Conservation (phyloP, 1,284 basidiomycete genomes). For the Apiotrichum gamsii region DNA sequence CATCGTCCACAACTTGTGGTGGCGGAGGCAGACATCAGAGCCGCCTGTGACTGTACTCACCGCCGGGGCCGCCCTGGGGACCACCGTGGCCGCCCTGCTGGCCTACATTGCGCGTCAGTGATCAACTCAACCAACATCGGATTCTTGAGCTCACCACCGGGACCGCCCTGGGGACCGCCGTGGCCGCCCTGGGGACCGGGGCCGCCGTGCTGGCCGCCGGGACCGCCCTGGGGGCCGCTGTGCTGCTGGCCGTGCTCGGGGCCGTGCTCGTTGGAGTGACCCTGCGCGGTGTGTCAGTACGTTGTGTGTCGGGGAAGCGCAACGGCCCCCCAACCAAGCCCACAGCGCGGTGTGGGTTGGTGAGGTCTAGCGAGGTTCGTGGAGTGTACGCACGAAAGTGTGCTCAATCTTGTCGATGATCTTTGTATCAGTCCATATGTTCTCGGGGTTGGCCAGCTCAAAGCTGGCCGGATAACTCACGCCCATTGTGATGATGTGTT, state of each 20-base stretch:
- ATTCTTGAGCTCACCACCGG: too few relatives aligned
- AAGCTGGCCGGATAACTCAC: slow-evolving; percentile 10
- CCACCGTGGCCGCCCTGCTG: too few relatives aligned
- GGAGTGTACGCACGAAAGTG: not conserved
- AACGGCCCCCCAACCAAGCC: not conserved
- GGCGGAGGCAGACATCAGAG: too few relatives aligned
- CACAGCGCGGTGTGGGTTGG: too few relatives aligned
- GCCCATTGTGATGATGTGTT: slow-evolving; percentile 7
- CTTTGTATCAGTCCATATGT: not conserved
- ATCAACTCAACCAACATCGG: too few relatives aligned
- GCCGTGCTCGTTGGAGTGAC: not conserved
- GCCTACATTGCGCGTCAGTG: too few relatives aligned
- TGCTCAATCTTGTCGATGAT: slow-evolving; percentile 6
- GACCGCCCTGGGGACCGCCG: not conserved
- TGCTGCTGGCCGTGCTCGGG: not conserved
- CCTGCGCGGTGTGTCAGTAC: too few relatives aligned
- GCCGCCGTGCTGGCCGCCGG: not conserved
- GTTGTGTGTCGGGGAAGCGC: too few relatives aligned
- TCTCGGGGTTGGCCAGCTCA: too few relatives aligned
- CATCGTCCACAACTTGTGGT: too few relatives aligned
- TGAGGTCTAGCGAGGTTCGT: too few relatives aligned
- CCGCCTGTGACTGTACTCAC: too few relatives aligned
- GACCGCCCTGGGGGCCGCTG: not conserved
- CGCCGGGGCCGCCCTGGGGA: not conserved
- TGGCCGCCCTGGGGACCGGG: not conserved